phyloP scores from a whole-genome alignment of 1,284 basidiomycete species.

The Malassezia nana region DNA sequence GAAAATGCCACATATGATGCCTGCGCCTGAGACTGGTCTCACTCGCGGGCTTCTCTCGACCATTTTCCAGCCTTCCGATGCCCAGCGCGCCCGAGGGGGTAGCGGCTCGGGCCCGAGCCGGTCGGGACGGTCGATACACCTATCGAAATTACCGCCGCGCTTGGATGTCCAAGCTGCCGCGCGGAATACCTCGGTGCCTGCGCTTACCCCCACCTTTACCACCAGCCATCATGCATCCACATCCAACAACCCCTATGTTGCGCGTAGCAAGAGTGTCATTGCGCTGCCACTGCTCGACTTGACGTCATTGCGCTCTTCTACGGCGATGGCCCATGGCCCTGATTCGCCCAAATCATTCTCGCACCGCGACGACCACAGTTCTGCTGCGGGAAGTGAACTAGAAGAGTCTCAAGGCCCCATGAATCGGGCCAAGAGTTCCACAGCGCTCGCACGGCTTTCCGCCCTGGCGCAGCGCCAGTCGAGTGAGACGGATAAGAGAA shows the following conservation, averaged over 20 bases:
- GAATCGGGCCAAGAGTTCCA: slow-evolving; percentile 6
- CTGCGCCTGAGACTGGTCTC: slow-evolving; percentile 15
- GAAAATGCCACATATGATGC: slow-evolving; percentile 5
- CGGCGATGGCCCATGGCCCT: slow-evolving; percentile 5
- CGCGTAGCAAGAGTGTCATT: slow-evolving; percentile 58
- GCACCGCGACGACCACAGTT: background rate
- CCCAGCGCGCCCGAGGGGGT: background rate
- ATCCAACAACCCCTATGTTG: slow-evolving; percentile 40
- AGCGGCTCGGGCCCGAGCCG: background rate
- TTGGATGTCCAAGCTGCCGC: background rate
- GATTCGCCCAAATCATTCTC: background rate
- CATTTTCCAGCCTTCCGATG: slow-evolving; percentile 41
- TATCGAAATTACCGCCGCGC: background rate
- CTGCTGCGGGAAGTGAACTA: background rate
- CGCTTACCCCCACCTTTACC: background rate
- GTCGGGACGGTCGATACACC: background rate
- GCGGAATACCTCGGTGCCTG: background rate
- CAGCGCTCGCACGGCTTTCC: slow-evolving; percentile 8
- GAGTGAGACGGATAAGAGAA: background rate
- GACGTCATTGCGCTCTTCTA: slow-evolving; percentile 51
- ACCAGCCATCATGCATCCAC: background rate
- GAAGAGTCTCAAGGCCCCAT: background rate
- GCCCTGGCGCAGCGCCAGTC: slow-evolving; percentile 5
- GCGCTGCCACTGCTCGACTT: slow-evolving; percentile 53
- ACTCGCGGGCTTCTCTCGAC: slow-evolving; percentile 40